phyloP scores from a whole-genome alignment of 495 filamentous ascomycete genomes.

The Filosporella fistucella region DNA sequence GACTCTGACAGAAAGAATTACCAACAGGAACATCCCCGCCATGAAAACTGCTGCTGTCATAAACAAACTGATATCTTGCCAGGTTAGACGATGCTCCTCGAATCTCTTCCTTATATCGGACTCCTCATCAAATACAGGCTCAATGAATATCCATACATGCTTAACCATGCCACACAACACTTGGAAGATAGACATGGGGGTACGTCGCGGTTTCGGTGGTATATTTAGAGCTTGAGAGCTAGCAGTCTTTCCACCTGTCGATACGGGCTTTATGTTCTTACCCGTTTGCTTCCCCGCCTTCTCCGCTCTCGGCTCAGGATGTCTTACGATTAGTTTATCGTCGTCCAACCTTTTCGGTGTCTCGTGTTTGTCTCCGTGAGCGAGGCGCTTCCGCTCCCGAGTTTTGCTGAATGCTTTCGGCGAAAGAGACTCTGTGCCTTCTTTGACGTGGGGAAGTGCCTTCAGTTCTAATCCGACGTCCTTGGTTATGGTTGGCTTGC shows the following conservation, averaged over 20 bases:
- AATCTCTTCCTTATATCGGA: slow-evolving; percentile 27
- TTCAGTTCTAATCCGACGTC: too few species aligned
- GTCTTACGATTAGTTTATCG: too few species aligned
- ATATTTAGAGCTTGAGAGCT: neutral
- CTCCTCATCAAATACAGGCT: slow-evolving; percentile 25
- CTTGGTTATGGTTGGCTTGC: neutral
- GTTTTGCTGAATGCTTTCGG: neutral
- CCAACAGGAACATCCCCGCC: slow-evolving; percentile 11
- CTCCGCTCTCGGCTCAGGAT: neutral
- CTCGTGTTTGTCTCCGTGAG: neutral
- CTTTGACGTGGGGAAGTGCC: neutral
- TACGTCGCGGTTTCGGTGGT: slow-evolving; percentile 3
- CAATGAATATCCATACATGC: slow-evolving; percentile 24
- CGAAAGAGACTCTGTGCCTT: slow-evolving; percentile 12
- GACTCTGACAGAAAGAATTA: neutral
- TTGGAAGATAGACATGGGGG: neutral
- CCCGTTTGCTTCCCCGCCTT: neutral
- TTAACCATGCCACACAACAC: slow-evolving; percentile 19
- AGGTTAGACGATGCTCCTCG: slow-evolving; percentile 21
- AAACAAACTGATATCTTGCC: slow-evolving; percentile 22
- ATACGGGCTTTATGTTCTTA: neutral
- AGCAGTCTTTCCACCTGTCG: neutral
- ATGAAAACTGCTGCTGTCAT: slow-evolving; percentile 19
- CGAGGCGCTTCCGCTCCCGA: neutral
- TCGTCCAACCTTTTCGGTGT: too few species aligned